Percentiles rank a stretch among this genome's conserved stretches.
Conservation (phyloP, 306 rosid species). For the Mucuna pruriens region DNA sequence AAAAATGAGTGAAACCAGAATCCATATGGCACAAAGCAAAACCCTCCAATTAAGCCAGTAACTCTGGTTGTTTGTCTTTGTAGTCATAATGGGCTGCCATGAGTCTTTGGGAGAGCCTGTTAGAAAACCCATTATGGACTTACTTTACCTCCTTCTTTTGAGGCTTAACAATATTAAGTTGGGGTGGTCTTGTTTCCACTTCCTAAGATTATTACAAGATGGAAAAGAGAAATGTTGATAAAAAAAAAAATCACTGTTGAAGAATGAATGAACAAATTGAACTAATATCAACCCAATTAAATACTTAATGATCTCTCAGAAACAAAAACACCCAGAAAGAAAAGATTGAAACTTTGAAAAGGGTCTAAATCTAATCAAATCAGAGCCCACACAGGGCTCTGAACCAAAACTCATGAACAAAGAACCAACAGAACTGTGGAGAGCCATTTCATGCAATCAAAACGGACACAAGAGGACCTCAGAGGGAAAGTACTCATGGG, state of each 20-base stretch:
- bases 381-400: not conserved
- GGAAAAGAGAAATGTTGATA: conserved; percentile 23
- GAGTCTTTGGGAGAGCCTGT: conserved; percentile 74
- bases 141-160: conserved; percentile 30
- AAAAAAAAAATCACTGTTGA: not conserved
- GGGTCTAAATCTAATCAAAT: conserved; percentile 17
- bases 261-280: conserved; percentile 43
- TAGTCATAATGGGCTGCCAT: conserved; percentile 88
- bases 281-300: not conserved
- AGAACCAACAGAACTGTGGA: not conserved
- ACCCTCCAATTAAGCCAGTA: conserved; percentile 97
- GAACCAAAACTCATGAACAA: not conserved
- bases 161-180: conserved; percentile 24
- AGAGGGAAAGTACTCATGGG: conserved; percentile 38
- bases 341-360: conserved; percentile 31
- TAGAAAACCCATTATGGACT: conserved; percentile 64
- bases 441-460: not conserved
- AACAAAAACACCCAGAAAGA: conserved; percentile 29
- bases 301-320: conserved; percentile 17
- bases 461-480: not conserved
- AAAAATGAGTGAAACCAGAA: conserved; percentile 47
- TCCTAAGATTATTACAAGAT: not conserved
- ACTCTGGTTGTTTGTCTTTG: conserved; percentile 65
- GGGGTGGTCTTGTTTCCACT: conserved; percentile 32
- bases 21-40: conserved; percentile 69